These are phyloP conservation scores for Erythrobasidium yunnanense DNA, from an alignment of 768 basidiomycete genomes.

Conservation along the genomic window DNA sequence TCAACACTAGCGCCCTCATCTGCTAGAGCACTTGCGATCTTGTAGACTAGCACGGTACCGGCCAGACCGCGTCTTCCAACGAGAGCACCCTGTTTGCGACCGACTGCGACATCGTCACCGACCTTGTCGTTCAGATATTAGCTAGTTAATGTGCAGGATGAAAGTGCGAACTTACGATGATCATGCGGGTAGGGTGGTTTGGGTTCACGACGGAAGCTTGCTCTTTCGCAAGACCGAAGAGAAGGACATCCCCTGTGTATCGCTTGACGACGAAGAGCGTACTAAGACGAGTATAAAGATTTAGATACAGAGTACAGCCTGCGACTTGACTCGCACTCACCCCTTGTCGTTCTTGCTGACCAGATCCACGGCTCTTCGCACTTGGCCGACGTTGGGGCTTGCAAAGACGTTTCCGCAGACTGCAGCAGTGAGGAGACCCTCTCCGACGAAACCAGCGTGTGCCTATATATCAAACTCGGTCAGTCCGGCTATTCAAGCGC, in stretches of 20 bases:
- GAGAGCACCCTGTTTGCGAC: conserved; percentile 42
- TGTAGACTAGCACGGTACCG: conserved; percentile 45
- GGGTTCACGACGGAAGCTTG: conserved; percentile 33
- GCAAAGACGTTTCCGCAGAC: conserved; percentile 85
- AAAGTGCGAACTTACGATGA: background rate
- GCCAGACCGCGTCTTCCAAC: conserved; percentile 45
- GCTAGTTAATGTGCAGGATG: too few species aligned
- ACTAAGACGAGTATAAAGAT: background rate
- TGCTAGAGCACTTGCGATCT: conserved; percentile 43
- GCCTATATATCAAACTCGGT: too few species aligned
- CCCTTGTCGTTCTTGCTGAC: background rate
- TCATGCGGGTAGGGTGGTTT: conserved; percentile 31
- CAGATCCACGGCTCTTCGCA: background rate
- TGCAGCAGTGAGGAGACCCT: conserved; percentile 70
- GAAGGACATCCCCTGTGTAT: conserved; percentile 43
- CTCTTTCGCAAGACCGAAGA: conserved; percentile 43
- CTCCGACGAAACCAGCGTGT: conserved; percentile 74
- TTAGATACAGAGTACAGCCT: too few species aligned
- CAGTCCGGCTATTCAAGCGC: too few species aligned
- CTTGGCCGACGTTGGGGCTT: conserved; percentile 61
- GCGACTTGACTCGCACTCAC: too few species aligned
- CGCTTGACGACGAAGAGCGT: conserved; percentile 25
- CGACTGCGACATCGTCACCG: conserved; percentile 46
- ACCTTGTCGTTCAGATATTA: conserved; percentile 28
- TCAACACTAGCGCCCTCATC: conserved; percentile 41